Evolutionary conservation across 140 eudicot genomes (phyloP), one percentile per base, ranked within the genome.

Genomic region (Senecio squalidus): DNA sequence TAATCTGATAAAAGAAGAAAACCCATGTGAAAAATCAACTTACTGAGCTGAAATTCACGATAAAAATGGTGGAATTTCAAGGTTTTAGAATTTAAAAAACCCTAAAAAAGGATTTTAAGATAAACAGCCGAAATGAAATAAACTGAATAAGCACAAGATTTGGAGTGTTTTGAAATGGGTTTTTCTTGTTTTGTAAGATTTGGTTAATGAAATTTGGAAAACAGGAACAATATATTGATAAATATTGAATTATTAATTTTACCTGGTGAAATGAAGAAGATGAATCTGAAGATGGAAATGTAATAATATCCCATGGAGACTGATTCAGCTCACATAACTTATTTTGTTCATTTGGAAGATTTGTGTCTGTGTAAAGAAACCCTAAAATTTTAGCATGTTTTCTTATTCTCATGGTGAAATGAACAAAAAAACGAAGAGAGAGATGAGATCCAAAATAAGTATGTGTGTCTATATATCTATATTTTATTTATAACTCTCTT

Each of bases 281-380:
- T 31, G 75, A 70, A 62, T 70, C 75, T 22, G 28, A 5, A 33
- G 71, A 50, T 17, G 77, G 59, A 55, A 69, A 74, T 38, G 74
- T 62, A 51, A 74, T 64, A 27, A 71, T 67, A 63, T 80, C 85
- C 85, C 85, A 80, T 43, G 82, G 85, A 36, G 82, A 75, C 17
- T 80, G 85, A 52, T 80, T 80, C 28, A 80, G 76, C 74, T 75
- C 81, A 28, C 85, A 80, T 15, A 56, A 9, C 20, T 43, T 16
- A 28, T 62, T 53, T 40, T 60, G 61, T 9, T 51, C 70, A 30
- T 6, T 70, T 11, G 25, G 17, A 40, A 61, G 15, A 63, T 50
- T 43, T 48, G 78, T n/a, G 58, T 9, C 43, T 65, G 70, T 54
- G 76, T n/a, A 21, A n/a, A 70, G 36, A 34, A 50, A 34, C 10